A percentile compares a stretch with the other conserved stretches of the same genome.
Conservation (phyloP, 768 basidiomycete species). For the Russula earlei region DNA sequence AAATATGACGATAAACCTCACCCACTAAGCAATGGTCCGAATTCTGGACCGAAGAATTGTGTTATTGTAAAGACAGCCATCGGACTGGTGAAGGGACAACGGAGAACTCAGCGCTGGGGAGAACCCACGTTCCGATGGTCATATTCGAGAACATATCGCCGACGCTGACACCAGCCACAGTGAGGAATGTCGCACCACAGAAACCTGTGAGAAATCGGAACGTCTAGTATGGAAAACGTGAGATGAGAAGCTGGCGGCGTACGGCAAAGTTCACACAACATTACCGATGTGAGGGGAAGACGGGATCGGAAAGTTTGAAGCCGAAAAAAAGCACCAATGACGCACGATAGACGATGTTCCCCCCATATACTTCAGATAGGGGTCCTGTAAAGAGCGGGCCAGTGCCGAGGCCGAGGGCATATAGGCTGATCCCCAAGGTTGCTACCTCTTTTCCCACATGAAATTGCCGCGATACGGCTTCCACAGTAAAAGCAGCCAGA, state of each 20-base stretch:
- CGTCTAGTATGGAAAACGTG: slow-evolving; percentile 33
- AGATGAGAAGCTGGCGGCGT: neutral
- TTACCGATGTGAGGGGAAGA: slow-evolving; percentile 59
- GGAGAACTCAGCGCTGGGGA: neutral
- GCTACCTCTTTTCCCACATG: slow-evolving; percentile 32
- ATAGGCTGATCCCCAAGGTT: slow-evolving; percentile 33
- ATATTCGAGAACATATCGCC: slow-evolving; percentile 41
- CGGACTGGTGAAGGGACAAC: slow-evolving; percentile 29
- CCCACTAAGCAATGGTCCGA: slow-evolving; percentile 53
- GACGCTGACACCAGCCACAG: slow-evolving; percentile 41
- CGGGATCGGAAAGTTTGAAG: slow-evolving; percentile 60
- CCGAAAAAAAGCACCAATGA: slow-evolving; percentile 54
- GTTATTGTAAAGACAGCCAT: slow-evolving; percentile 47
- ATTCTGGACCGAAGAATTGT: slow-evolving; percentile 47
- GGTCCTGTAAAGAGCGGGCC: slow-evolving; percentile 29
- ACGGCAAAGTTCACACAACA: neutral
- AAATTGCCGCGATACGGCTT: slow-evolving; percentile 30
- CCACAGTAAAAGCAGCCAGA: slow-evolving; percentile 31
- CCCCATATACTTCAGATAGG: slow-evolving; percentile 47
- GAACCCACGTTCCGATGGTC: slow-evolving; percentile 44
- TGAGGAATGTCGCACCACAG: slow-evolving; percentile 47
- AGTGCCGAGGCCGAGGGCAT: slow-evolving; percentile 27
- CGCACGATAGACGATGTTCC: slow-evolving; percentile 51
- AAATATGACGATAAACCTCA: slow-evolving; percentile 25
- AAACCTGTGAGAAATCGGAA: slow-evolving; percentile 52